A percentile compares a stretch with the other conserved stretches of the same genome.
phyloP scores from a whole-genome alignment of 345 rosid species.

The Hypericum perforatum region DNA sequence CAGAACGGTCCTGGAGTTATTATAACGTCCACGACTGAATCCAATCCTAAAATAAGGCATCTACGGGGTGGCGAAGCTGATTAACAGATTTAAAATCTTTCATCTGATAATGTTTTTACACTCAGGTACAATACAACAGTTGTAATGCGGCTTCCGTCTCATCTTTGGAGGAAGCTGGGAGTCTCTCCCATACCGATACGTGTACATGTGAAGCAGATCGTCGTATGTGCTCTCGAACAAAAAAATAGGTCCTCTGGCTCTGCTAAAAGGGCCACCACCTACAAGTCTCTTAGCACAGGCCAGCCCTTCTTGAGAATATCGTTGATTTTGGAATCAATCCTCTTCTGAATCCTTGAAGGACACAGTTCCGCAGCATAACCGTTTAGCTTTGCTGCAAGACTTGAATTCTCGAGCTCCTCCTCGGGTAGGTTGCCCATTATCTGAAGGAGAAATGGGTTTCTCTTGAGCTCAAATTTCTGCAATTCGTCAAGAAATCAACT shows the following conservation, averaged over 20 bases:
- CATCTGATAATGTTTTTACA: no score
- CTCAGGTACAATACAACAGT: no score
- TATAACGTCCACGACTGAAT: no score
- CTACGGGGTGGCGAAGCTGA: no score
- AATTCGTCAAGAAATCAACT: neutral
- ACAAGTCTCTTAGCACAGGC: conserved; percentile 61
- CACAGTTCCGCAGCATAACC: conserved; percentile 85
- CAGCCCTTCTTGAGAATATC: conserved; percentile 72
- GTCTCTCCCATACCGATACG: no score
- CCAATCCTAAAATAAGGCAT: no score
- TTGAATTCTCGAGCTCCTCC: conserved; percentile 76
- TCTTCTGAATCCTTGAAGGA: conserved; percentile 46
- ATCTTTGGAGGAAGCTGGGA: no score
- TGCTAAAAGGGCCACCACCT: conserved; percentile 16
- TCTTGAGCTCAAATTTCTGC: conserved; percentile 95
- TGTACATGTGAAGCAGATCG: no score
- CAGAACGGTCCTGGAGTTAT: no score
- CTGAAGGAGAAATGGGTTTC: conserved; percentile 62
- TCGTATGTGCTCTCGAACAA: neutral
- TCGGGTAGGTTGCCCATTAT: conserved; percentile 69
- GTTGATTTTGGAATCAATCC: conserved; percentile 50
- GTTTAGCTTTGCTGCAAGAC: conserved; percentile 60
- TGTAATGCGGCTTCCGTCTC: no score
- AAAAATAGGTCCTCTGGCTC: conserved; percentile 6
- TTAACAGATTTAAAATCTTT: no score